Percentiles rank a stretch among this genome's conserved stretches.
Evolutionary conservation across 225 moss, liverwort and hornwort genomes (phyloP).

Genomic region (Rhytidiadelphus loreus): DNA sequence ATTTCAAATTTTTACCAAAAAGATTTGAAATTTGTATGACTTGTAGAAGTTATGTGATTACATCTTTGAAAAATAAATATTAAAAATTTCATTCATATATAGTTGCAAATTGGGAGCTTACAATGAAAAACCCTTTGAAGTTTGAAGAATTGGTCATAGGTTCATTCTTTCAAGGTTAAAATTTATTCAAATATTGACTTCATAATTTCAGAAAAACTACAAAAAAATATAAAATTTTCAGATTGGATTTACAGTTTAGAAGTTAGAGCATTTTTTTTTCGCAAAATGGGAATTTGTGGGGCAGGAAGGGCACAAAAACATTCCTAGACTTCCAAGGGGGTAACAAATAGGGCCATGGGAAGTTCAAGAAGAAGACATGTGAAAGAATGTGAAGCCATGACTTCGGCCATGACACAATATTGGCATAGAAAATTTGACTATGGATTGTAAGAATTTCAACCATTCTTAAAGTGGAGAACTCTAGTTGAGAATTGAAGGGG

Average conservation of each 20-base stretch:
- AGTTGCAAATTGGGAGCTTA: not conserved
- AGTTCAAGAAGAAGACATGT: not conserved
- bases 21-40: too few species aligned
- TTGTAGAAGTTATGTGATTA: too few species aligned
- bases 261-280: not conserved
- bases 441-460: not conserved
- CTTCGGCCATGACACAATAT: too few species aligned
- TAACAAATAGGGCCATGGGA: accelerated
- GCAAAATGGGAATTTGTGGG: not conserved
- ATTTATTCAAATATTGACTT: not conserved
- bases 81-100: too few species aligned
- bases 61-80: too few species aligned
- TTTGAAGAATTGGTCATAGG: not conserved
- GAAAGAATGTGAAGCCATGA: not conserved
- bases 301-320: accelerated
- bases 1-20: too few species aligned
- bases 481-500: accelerated
- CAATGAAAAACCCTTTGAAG: not conserved
- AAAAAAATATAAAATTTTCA: not conserved
- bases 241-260: not conserved
- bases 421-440: not conserved
- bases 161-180: accelerated
- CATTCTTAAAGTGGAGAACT: accelerated
- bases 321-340: not conserved
- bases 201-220: accelerated